Conservation (phyloP, 2,329 filamentous ascomycete species). For the Pseudogymnoascus sp. region DNA sequence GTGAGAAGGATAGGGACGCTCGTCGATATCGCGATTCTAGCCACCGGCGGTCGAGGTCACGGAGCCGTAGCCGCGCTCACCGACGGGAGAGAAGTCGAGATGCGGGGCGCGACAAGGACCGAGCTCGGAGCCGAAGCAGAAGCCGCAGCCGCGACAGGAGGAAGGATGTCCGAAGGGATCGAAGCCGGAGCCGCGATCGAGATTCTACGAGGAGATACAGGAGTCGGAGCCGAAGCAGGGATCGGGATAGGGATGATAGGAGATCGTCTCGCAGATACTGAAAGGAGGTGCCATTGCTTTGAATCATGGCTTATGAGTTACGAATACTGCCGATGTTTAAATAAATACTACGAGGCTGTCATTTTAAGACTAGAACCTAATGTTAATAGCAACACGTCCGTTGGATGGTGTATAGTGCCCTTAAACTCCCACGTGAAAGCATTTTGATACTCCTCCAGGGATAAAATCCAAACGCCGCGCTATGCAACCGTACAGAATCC, state of each 20-base stretch:
- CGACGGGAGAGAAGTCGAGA: conserved; percentile 4
- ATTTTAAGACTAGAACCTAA: conserved; percentile 7
- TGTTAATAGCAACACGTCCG: background rate
- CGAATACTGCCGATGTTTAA: background rate
- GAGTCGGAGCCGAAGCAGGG: conserved; percentile 18
- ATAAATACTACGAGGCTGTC: background rate
- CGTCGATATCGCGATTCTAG: conserved; percentile 19
- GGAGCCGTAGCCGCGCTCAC: conserved; percentile 15
- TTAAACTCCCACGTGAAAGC: background rate
- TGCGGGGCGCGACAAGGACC: conserved; percentile 17
- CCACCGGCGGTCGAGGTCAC: conserved; percentile 15
- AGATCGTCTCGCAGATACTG: conserved; percentile 9
- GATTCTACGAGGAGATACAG: conserved; percentile 19
- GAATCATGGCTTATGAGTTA: background rate
- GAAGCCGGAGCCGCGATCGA: conserved; percentile 18
- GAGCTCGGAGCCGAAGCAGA: conserved; percentile 17
- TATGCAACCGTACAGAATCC: background rate
- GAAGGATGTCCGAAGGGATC: conserved; percentile 15
- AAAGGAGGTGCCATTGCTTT: background rate
- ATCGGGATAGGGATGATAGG: conserved; percentile 16
- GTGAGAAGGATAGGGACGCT: conserved; percentile 17
- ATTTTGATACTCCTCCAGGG: conserved; percentile 3
- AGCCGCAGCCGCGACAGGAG: conserved; percentile 14
- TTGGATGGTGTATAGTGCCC: background rate
- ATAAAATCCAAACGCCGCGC: background rate